A percentile compares a stretch with the other conserved stretches of the same genome.
Conservation (phyloP, 2,329 filamentous ascomycete species). For the Blastomyces gilchristii region DNA sequence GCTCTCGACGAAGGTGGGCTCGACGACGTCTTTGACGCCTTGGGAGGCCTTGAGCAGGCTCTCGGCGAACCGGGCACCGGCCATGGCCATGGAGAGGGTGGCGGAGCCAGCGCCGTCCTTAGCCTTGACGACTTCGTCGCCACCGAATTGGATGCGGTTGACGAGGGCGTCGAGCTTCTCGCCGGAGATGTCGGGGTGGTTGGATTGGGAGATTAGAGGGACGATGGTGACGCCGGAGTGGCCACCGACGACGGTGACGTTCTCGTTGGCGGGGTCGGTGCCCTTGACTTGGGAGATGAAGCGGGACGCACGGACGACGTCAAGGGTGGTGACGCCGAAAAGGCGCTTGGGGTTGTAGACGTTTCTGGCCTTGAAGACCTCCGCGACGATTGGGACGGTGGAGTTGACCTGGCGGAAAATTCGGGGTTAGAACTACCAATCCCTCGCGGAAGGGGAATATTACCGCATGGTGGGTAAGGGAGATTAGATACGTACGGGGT, state of each 20-base stretch:
- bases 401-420: slow-evolving; percentile 63
- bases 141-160: slow-evolving; percentile 95
- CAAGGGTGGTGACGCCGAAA: slow-evolving; percentile 98
- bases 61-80: slow-evolving; percentile 76
- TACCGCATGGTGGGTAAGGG: slow-evolving; percentile 3
- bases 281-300: slow-evolving; percentile 93
- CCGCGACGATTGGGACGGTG: slow-evolving; percentile 92
- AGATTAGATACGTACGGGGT: slow-evolving; percentile 54
- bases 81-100: slow-evolving; percentile 98
- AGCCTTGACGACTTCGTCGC: slow-evolving; percentile 97
- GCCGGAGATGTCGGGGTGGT: slow-evolving; percentile 71
- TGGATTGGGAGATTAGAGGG: slow-evolving; percentile 89
- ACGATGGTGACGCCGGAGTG: slow-evolving; percentile 99
- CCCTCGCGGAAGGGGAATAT: background rate
- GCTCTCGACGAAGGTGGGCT: slow-evolving; percentile 95
- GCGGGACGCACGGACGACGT: slow-evolving; percentile 92
- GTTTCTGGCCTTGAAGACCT: slow-evolving; percentile 88
- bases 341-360: slow-evolving; percentile 99
- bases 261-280: slow-evolving; percentile 83
- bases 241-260: slow-evolving; percentile 90
- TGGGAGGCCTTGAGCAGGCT: slow-evolving; percentile 83
- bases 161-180: slow-evolving; percentile 66
- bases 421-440: background rate
- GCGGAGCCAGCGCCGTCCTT: slow-evolving; percentile 96
- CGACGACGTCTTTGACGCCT: slow-evolving; percentile 87